A percentile compares a stretch with the other conserved stretches of the same genome.
Conservation (phyloP, 768 basidiomycete genomes). For the Mycena chlorophos region DNA sequence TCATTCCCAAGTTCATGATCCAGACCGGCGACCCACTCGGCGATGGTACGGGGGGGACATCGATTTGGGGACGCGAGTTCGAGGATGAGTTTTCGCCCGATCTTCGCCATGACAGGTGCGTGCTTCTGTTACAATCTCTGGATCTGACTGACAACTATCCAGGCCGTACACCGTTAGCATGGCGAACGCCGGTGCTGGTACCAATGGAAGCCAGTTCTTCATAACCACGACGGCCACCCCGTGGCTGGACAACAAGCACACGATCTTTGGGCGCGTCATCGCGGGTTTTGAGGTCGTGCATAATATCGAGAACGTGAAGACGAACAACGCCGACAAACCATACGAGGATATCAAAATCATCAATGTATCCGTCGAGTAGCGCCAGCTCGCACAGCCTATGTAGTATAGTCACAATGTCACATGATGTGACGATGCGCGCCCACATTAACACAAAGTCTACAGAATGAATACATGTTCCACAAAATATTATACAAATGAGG, state of each 20-base stretch:
- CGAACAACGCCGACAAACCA: conserved; percentile 82
- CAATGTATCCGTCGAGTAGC: conserved; percentile 71
- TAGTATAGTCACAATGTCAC: neutral
- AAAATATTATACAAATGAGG: no score
- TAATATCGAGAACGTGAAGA: conserved; percentile 87
- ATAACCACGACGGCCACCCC: conserved; percentile 94
- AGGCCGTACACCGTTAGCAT: conserved; percentile 96
- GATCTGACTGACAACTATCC: conserved; percentile 7
- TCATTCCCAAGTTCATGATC: conserved; percentile 98
- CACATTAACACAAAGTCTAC: neutral
- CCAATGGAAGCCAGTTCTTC: conserved; percentile 98
- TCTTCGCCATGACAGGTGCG: conserved; percentile 85
- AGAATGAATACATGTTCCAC: no score
- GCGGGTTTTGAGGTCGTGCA: conserved; percentile 90
- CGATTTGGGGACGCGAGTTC: conserved; percentile 88
- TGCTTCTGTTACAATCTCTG: conserved; percentile 9
- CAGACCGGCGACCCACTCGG: conserved; percentile 96
- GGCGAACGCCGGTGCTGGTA: conserved; percentile 88
- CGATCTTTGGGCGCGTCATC: conserved; percentile 88
- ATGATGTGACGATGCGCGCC: no score
- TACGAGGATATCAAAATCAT: conserved; percentile 92
- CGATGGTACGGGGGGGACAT: conserved; percentile 89
- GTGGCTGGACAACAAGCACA: conserved; percentile 90
- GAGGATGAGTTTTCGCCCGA: conserved; percentile 93
- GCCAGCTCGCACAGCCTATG: neutral